Evolutionary conservation across 1,284 basidiomycete species (phyloP).

Genomic region (Thecaphora thlaspeos): DNA sequence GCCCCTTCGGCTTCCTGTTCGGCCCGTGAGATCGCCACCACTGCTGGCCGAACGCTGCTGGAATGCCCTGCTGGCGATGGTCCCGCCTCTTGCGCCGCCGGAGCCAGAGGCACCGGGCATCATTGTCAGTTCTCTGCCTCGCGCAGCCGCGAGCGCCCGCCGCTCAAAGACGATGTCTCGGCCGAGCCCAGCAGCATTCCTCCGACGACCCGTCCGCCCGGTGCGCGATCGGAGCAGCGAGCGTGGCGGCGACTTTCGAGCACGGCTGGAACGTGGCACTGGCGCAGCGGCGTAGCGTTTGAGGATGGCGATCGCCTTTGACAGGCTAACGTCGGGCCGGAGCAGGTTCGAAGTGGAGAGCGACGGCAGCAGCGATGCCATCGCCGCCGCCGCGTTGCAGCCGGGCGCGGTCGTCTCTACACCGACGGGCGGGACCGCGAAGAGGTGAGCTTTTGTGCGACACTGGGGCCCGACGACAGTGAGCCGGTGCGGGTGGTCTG

Average conservation of each 20-base stretch:
- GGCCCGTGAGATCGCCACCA: too few species aligned
- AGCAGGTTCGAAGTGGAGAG: slow-evolving; percentile 30
- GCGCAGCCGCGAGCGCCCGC: too few species aligned
- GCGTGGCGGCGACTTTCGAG: slow-evolving; percentile 5
- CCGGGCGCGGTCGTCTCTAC: slow-evolving; percentile 10
- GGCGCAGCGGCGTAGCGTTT: slow-evolving; percentile 27
- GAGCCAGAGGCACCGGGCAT: too few species aligned
- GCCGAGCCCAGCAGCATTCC: too few species aligned
- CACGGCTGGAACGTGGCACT: slow-evolving; percentile 12
- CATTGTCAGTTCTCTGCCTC: too few species aligned
- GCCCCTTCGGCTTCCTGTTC: too few species aligned
- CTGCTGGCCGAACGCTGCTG: too few species aligned
- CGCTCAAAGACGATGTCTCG: too few species aligned
- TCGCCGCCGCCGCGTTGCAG: slow-evolving; percentile 1
- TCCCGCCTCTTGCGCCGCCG: too few species aligned
- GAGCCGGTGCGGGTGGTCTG: slow-evolving; percentile 37
- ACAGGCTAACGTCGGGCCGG: slow-evolving; percentile 46
- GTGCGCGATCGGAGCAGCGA: too few species aligned
- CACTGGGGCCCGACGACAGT: slow-evolving; percentile 43
- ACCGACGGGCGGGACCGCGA: slow-evolving; percentile 26
- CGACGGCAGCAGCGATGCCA: slow-evolving; percentile 22
- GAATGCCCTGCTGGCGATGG: too few species aligned
- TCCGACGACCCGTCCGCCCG: too few species aligned
- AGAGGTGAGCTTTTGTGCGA: slow-evolving; percentile 29
- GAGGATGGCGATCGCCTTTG: slow-evolving; percentile 41